Evolutionary conservation across 139 green algal genomes (phyloP).

Genomic region (Chloropicon primus): DNA sequence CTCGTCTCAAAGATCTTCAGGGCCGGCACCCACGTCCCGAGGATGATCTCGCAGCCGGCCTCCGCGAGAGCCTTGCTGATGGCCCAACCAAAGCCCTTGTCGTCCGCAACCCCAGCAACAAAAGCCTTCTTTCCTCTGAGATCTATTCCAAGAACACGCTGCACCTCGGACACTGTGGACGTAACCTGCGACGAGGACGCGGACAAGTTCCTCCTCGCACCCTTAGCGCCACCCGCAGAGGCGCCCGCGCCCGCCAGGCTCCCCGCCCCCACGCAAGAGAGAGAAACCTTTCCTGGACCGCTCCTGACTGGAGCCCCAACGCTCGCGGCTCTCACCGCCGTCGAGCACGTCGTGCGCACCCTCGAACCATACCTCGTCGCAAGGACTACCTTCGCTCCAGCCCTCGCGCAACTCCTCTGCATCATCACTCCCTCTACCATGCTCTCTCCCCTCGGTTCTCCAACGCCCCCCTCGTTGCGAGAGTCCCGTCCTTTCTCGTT

Average conservation of each 20-base stretch:
- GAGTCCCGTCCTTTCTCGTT: too few species aligned
- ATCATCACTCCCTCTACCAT: neutral
- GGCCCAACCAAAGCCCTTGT: constrained; percentile 92
- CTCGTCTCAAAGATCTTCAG: constrained; percentile 93
- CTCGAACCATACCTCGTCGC: neutral
- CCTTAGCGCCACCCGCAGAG: too few species aligned
- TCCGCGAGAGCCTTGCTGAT: constrained; percentile 90
- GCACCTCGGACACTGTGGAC: neutral
- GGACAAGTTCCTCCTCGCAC: neutral
- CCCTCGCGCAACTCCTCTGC: neutral
- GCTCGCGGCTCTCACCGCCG: too few species aligned
- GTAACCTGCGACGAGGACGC: neutral
- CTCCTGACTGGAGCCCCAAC: too few species aligned
- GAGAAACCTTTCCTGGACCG: neutral
- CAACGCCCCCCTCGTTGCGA: too few species aligned
- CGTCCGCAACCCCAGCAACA: constrained; percentile 94
- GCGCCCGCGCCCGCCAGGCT: neutral
- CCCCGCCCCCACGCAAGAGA: neutral
- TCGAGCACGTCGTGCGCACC: too few species aligned
- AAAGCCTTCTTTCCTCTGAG: constrained; percentile 93
- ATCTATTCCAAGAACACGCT: neutral
- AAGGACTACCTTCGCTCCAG: neutral
- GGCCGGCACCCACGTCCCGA: constrained; percentile 95
- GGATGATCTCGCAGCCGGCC: constrained; percentile 84
- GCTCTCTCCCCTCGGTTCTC: too few species aligned